These are phyloP conservation scores for Zygoascus meyerae DNA, from an alignment of 1,139 yeast genomes.

Conservation along the genomic window DNA sequence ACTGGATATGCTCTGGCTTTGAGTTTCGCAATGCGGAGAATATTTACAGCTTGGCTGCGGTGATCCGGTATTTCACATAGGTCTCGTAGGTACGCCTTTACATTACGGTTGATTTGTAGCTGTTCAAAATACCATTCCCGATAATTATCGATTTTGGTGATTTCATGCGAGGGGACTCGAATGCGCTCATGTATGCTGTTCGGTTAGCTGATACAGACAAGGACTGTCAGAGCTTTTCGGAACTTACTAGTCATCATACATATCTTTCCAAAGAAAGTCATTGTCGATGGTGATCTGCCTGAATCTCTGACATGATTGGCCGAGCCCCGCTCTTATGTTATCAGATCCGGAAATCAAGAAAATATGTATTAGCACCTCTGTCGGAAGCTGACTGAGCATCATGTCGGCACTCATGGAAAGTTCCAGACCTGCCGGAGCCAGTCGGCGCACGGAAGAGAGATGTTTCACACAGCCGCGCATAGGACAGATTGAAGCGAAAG, in stretches of 20 bases:
- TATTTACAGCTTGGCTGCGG: conserved; percentile 1
- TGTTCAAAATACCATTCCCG: not conserved
- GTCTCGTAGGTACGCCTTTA: not conserved
- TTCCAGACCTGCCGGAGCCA: too few relatives aligned
- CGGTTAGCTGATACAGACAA: not conserved
- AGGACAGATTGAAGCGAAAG: too few relatives aligned
- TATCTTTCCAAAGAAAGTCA: conserved; percentile 18
- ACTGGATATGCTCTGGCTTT: conserved; percentile 4
- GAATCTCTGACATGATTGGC: conserved; percentile 18
- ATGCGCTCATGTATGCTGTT: not conserved
- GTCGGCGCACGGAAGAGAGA: too few relatives aligned
- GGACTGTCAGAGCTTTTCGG: not conserved
- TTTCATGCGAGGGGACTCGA: conserved; percentile 2
- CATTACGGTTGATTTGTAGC: conserved; percentile 3
- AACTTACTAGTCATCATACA: conserved; percentile 7
- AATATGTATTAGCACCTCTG: conserved; percentile 21
- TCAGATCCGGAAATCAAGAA: conserved; percentile 17
- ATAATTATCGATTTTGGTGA: not conserved
- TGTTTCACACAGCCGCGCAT: too few relatives aligned
- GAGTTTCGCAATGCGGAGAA: not conserved
- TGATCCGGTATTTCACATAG: conserved; percentile 3
- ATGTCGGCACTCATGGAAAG: not conserved
- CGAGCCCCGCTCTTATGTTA: conserved; percentile 17
- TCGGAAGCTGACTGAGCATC: conserved; percentile 15
- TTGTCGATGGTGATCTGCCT: conserved; percentile 18